Conservation (phyloP, 1,139 yeast species). For the Hemisphaericaspora xylofermentans region DNA sequence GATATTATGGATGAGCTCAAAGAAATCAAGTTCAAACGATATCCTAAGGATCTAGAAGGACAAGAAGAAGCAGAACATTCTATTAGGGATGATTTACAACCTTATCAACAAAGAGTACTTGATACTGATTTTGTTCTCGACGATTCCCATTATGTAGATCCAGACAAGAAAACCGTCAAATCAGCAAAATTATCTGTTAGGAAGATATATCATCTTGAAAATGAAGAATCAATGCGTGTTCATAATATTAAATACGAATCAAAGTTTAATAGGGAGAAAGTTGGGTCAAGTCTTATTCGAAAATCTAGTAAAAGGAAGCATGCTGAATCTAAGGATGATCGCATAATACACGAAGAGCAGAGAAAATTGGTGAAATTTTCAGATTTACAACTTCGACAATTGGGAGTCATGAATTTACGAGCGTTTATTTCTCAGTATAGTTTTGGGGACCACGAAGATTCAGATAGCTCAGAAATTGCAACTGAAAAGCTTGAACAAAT, state of each 20-base stretch:
- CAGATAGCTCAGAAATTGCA: neutral
- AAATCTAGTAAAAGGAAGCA: neutral
- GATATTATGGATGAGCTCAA: constrained; percentile 20
- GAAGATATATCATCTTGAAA: constrained; percentile 14
- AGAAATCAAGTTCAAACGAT: constrained; percentile 11
- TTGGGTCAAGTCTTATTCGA: neutral
- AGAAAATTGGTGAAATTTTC: constrained; percentile 4
- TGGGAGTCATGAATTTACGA: neutral
- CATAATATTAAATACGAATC: constrained; percentile 16
- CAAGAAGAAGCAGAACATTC: too few relatives aligned
- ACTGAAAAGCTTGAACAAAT: constrained; percentile 2
- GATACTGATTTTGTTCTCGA: neutral
- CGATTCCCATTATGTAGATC: neutral
- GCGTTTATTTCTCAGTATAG: neutral
- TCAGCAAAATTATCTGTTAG: constrained; percentile 16
- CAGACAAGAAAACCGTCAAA: neutral
- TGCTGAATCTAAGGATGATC: neutral
- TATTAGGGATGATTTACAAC: neutral
- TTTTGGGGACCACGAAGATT: neutral
- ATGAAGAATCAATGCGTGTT: constrained; percentile 9
- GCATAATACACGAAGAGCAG: neutral
- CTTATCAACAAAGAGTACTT: neutral
- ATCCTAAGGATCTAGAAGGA: constrained; percentile 7
- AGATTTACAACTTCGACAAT: neutral
- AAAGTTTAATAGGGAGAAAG: constrained; percentile 14